phyloP scores from a whole-genome alignment of 306 rosid genomes.

The Gillenia trifoliata region DNA sequence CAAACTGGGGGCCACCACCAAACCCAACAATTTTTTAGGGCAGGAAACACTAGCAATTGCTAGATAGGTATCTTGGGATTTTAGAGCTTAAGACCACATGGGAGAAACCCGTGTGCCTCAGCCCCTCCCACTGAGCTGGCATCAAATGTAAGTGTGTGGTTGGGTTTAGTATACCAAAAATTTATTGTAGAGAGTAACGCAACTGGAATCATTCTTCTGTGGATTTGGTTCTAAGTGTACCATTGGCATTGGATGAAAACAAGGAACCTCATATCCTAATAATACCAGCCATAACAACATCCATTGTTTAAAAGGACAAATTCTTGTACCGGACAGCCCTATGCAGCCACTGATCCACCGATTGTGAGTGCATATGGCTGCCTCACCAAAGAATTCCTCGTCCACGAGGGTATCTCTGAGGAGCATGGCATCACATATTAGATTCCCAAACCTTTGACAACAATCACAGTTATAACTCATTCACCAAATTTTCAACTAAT shows the following conservation, averaged over 20 bases:
- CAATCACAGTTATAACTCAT: neutral
- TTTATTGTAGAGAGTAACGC: neutral
- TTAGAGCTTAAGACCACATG: too few relatives aligned
- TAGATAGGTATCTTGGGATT: too few relatives aligned
- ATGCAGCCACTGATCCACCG: neutral
- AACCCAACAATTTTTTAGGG: too few relatives aligned
- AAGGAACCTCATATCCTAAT: slow-evolving; percentile 13
- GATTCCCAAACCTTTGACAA: neutral
- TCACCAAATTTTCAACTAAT: neutral
- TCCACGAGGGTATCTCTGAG: neutral
- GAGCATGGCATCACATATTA: neutral
- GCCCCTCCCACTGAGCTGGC: too few relatives aligned
- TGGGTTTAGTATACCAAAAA: neutral
- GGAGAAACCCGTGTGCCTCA: too few relatives aligned
- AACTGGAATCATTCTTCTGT: slow-evolving; percentile 1
- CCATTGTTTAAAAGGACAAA: neutral
- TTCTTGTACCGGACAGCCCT: neutral
- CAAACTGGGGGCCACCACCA: too few relatives aligned
- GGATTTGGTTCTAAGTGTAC: slow-evolving; percentile 9
- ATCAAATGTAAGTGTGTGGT: neutral
- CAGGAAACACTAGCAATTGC: too few relatives aligned
- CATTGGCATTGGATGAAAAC: neutral
- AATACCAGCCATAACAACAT: neutral
- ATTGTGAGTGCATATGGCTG: neutral
- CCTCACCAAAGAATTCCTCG: neutral